phyloP scores from a whole-genome alignment of 495 filamentous ascomycete genomes.

The Aspergillus sclerotiicarbonarius region DNA sequence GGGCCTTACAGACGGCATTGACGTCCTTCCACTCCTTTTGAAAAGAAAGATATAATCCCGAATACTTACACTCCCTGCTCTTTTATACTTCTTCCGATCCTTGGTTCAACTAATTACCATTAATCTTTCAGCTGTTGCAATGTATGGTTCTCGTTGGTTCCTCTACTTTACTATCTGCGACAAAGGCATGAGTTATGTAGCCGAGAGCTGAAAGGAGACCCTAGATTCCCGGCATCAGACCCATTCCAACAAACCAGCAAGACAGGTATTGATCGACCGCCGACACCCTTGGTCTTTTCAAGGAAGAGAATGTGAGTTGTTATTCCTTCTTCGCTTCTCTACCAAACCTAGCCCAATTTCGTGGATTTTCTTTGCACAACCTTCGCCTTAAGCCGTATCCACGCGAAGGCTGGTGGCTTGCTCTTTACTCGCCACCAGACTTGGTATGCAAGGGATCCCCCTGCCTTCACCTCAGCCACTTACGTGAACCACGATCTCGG shows the following conservation, averaged over 20 bases:
- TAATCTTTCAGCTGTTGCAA: background rate
- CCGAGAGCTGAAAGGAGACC: background rate
- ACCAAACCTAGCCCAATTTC: background rate
- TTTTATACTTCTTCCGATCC: constrained; percentile 2
- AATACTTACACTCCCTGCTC: background rate
- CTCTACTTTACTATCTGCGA: background rate
- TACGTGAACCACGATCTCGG: constrained; percentile 6
- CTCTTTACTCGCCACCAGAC: background rate
- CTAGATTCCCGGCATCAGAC: constrained; percentile 7
- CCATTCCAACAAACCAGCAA: background rate
- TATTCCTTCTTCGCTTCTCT: background rate
- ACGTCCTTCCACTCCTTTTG: constrained; percentile 16
- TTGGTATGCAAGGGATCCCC: constrained; percentile 18
- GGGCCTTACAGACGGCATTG: constrained; percentile 4
- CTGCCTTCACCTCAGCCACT: constrained; percentile 18
- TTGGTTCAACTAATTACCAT: background rate
- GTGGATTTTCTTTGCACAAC: background rate
- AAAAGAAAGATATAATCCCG: constrained; percentile 5
- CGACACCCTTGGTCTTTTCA: background rate
- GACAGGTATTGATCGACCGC: constrained; percentile 10
- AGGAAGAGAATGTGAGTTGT: constrained; percentile 6
- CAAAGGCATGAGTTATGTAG: background rate
- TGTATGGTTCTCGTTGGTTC: background rate
- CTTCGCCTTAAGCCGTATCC: background rate
- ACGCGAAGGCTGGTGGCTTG: constrained; percentile 6